Base-by-base conservation (phyloP, 176 grass and related monocot genomes). In the Themeda triandra region DNA sequence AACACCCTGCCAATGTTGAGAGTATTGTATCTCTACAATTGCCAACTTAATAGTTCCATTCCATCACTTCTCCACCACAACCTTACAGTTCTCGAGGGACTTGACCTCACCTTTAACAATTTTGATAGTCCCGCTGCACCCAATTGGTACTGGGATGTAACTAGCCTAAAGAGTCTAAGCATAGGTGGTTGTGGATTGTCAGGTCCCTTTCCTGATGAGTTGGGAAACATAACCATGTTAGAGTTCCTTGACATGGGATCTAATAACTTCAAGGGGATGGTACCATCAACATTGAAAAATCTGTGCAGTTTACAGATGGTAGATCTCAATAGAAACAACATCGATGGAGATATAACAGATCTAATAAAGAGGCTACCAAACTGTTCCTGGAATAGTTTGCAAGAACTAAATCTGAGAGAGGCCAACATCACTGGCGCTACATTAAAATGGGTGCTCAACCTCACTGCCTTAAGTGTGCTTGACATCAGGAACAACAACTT, bases 351-450 rank as follows among this genome's bases (percentile, higher is more conserved):
- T 69, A 39, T 69, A 39, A 13, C 33, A 69, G 66, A 69, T 69
- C 4, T 69, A 13, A 39, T 69, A 12, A 0, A 6, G 8, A 69
- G 65, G 66, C 1, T 69, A 69, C 66, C 66, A 39, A 69, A 69
- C 0, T 69, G 66, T 39, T 69, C 33, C 18, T n/a, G 19, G 66
- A 39, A 69, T 37, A 69, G 8, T 12, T 39, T 39, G 33, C 66
- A 69, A 2, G 66, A n/a, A 6, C 1, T 67, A 21, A 0, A 0
- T 21, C 33, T 36, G 18, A 0, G 0, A 0, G 18, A 4, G 1
- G 0, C 18, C 17, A 37, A 69, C 32, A 37, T 69, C 66, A 21
- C 66, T 37, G 32, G 66, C 2, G 33, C 66, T 17, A 37, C 66
- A 23, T 5, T 69, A 6, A 67, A 69, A 37, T 11, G 17, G 8